Evolutionary conservation across 73 alveolate genomes (phyloP), one percentile per base, ranked within the genome.

Genomic region (Urostyla sp.): DNA sequence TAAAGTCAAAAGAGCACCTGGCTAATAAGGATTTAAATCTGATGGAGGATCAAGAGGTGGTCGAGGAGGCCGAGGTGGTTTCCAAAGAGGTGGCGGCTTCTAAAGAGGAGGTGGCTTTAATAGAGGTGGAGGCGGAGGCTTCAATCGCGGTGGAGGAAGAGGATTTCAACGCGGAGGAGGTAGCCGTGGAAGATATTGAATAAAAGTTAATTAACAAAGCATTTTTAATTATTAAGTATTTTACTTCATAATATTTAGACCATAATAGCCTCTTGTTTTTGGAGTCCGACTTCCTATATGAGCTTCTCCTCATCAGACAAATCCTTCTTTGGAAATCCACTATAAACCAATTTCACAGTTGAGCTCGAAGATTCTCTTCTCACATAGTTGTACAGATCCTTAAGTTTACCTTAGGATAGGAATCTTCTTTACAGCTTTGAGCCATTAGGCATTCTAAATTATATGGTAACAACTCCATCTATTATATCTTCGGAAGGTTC

Each of bases 91-190:
- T 7, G 73, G 73, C 18, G 75, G 85, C 2, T 8, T 8, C 20
- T 21, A 30, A 8, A 32, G 37, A 58, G 32, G 85, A 52, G 89
- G 89, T 38, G 66, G 77, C 35, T 60, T 60, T 46, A 24, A 76
- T 27, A 61, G 86, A 30, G 78, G 89, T 21, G 81, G 38, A 26
- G 58, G 87, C 18, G 89, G 89, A 18, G 89, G 89, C 27, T 60
- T 57, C 80, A 61, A 72, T 49, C 80, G 88, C 4, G 75, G 85
- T 10, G 72, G 80, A 66, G 80, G 80, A 18, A 54, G 80, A 37
- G n/a, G n/a, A n/a, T n/a, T n/a, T n/a, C n/a, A n/a, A n/a, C n/a
- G n/a, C 15, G 51, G n/a, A n/a, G n/a, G n/a, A n/a, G n/a, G n/a
- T n/a, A n/a, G n/a, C n/a, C n/a, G n/a, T n/a, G n/a, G n/a, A n/a